Evolutionary conservation across 768 basidiomycete species (phyloP).

Genomic region (Phlebiopsis gigantea): DNA sequence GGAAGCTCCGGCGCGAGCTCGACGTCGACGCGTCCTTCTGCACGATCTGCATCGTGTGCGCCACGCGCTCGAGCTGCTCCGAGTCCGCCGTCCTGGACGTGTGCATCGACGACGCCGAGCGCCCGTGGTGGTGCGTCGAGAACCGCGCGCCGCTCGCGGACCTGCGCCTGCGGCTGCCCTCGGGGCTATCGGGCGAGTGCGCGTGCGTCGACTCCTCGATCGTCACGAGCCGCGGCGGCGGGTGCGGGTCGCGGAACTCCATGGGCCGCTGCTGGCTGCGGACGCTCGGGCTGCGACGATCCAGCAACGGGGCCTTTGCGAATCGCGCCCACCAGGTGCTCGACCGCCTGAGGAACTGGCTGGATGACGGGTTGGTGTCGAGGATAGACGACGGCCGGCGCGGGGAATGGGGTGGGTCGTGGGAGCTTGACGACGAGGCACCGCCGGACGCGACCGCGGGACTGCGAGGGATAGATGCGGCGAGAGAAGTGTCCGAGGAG

Average conservation of each 20-base stretch:
- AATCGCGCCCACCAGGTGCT: constrained; percentile 81
- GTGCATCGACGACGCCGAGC: constrained; percentile 42
- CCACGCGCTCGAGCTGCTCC: constrained; percentile 61
- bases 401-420: constrained; percentile 20
- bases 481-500: constrained; percentile 16
- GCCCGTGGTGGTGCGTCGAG: constrained; percentile 25
- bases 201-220: constrained; percentile 50
- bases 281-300: constrained; percentile 43
- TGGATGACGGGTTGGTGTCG: constrained; percentile 33
- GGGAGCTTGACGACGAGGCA: constrained; percentile 27
- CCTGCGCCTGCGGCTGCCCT: constrained; percentile 6
- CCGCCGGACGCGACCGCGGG: constrained; percentile 16
- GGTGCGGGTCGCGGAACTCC: constrained; percentile 78
- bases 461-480: neutral
- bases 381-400: constrained; percentile 40
- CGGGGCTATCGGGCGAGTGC: constrained; percentile 8
- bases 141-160: constrained; percentile 19
- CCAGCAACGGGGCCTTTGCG: constrained; percentile 58
- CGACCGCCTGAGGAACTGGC: constrained; percentile 48
- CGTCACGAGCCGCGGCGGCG: constrained; percentile 58
- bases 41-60: constrained; percentile 63
- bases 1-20: constrained; percentile 14
- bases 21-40: constrained; percentile 34
- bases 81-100: constrained; percentile 63
- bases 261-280: constrained; percentile 17